phyloP scores from a whole-genome alignment of 2,329 filamentous ascomycete genomes.

The Exophiala aquamarina region DNA sequence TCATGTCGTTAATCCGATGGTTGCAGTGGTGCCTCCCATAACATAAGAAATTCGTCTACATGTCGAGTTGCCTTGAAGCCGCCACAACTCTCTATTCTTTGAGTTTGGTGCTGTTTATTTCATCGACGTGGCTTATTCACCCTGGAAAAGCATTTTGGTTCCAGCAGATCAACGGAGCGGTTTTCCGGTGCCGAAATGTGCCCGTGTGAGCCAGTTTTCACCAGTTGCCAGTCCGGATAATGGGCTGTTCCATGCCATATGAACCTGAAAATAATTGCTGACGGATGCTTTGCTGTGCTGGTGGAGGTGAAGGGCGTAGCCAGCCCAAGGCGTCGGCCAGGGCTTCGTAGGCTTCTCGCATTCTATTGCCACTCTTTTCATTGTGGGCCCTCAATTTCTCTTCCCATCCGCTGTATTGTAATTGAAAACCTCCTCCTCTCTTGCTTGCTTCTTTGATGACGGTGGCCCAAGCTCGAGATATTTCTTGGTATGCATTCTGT shows the following conservation, averaged over 20 bases:
- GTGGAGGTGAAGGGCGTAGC: conserved; percentile 57
- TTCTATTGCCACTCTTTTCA: conserved; percentile 76
- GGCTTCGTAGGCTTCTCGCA: conserved; percentile 76
- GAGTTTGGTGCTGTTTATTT: too few species aligned
- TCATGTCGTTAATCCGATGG: conserved; percentile 15
- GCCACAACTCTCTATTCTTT: neutral
- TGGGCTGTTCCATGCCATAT: conserved; percentile 48
- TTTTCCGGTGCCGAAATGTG: too few species aligned
- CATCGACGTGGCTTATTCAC: neutral
- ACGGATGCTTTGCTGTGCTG: conserved; percentile 45
- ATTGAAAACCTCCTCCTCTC: conserved; percentile 81
- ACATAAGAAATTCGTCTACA: conserved; percentile 23
- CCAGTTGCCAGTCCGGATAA: conserved; percentile 26
- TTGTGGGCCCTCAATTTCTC: conserved; percentile 85
- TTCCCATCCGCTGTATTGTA: conserved; percentile 92
- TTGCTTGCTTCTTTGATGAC: conserved; percentile 91
- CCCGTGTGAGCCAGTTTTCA: too few species aligned
- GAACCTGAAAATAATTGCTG: conserved; percentile 58
- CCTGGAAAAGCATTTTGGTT: too few species aligned
- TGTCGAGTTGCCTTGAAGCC: neutral
- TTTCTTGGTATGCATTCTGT: conserved; percentile 93
- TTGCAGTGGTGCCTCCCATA: conserved; percentile 6
- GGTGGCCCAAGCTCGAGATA: conserved; percentile 87
- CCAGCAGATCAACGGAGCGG: too few species aligned
- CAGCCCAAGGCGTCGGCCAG: conserved; percentile 74